Base-by-base conservation (phyloP, 768 basidiomycete genomes). In the Collybia mongolica region DNA sequence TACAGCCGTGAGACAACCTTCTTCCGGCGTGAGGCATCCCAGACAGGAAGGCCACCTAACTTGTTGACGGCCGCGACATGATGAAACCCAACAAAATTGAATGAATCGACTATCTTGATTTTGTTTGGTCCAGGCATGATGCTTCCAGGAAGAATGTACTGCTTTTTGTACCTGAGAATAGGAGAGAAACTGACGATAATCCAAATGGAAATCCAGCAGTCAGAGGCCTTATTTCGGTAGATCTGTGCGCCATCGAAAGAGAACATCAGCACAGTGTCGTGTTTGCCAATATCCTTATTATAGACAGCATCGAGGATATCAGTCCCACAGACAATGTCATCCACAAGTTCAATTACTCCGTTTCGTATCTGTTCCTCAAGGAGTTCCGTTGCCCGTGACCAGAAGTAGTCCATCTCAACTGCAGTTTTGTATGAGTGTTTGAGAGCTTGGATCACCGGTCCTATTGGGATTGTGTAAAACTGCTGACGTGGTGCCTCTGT, bases 211-310 rank as follows among this genome's bases (percentile, higher is more conserved):
- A 58, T 53, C 52, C 54, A 58, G 39, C 57, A 58, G 29, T 58
- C 54, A 0, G 52, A 57, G 2, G 4, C 18, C 51, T 70, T 71
- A 50, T 58, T 61, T 0, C 49, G 51, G 39, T 67, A 68, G 6
- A 73, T 55, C 39, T 73, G 72, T 0, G 61, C 62, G 0, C 72
- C 64, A 23, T 73, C 62, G 6, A 69, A 52, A 0, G 65, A 72
- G 0, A 67, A 36, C 50, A 68, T 62, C 1, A 72, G 41, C 0
- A 68, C 54, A 0, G 57, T 61, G 24, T 72, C 59, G 14, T 56
- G 14, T 2, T 49, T 6, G 9, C 18, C 2, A 6, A 54, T 52
- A 44, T 46, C 29, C 2, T 49, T 52, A 19, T 14, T 15, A n/a
- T 50, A 9, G 12, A 52, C 38, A 9, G 40, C 51, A 1, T 32